Evolutionary conservation across 257 asterid genomes (phyloP), one percentile per base, ranked within the genome.

Genomic region (Solanum bulbocastanum): DNA sequence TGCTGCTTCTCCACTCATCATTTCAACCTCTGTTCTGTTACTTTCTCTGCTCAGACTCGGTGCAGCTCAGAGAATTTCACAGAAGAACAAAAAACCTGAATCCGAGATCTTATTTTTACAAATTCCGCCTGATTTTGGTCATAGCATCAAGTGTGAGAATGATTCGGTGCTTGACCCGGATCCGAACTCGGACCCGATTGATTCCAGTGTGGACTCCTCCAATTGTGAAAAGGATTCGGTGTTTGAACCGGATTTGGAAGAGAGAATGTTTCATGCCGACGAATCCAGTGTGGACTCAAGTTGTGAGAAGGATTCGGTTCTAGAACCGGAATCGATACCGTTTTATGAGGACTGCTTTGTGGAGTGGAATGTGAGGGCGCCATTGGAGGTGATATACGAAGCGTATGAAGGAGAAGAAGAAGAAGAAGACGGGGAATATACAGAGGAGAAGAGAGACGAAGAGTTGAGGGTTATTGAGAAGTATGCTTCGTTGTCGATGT

Each of bases 301-400:
- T 72, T 72, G 25, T 72, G 44, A 72, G 4, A 33, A 72, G 44
- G 79, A 15, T 30, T 71, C 40, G 25, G 78, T 71, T 9, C 78
- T 22, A 36, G 74, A 42, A 68, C 58, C 52, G 44, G 36, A 60
- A 23, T 39, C 66, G 87, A 40, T 33, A 23, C 82, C 23, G 81
- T 15, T 83, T 30, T 56, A 83, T 44, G 82, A 84, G 62, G 91
- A 91, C 3, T 88, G 92, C 2, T 95, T 96, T 35, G 91, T 95
- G 9, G 99, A 95, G 87, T 95, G 99, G 99, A 90, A 96, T 91
- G 95, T 96, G 27, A 89, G 98, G 46, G 98, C 99, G 79, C 98
- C 98, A n/a, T 81, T 96, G 89, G 99, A 96, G 92, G 96, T 95
- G 12, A 97, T 97, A 86, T 87, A 94, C 91, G 99, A 96, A 86